Percentiles rank a stretch among this genome's conserved stretches.
These are phyloP conservation scores for Scedosporium minutisporum DNA, from an alignment of 2,329 filamentous ascomycete genomes.

Conservation along the genomic window DNA sequence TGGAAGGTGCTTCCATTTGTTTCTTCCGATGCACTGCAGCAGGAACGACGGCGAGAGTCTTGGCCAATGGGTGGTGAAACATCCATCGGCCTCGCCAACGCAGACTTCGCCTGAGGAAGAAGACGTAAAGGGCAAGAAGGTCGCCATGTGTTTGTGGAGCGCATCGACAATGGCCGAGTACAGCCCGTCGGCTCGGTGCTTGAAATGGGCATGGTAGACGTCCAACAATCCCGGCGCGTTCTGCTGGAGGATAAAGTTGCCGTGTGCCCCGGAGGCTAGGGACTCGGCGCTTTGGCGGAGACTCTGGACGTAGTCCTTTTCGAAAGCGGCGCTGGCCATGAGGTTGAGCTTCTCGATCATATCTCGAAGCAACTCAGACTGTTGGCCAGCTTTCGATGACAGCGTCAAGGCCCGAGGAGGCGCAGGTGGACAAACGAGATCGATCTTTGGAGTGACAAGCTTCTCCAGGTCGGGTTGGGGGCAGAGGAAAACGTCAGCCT, in stretches of 20 bases:
- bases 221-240: background rate
- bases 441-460: background rate
- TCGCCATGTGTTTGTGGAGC: background rate
- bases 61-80: conserved; percentile 11
- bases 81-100: background rate
- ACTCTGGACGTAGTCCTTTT: conserved; percentile 2
- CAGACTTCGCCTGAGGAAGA: background rate
- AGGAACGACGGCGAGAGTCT: conserved; percentile 24
- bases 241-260: background rate
- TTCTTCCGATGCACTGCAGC: conserved; percentile 21
- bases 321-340: background rate
- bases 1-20: conserved; percentile 18
- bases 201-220: background rate
- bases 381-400: background rate
- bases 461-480: background rate
- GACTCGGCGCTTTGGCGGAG: background rate
- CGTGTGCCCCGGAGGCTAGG: background rate
- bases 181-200: background rate
- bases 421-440: background rate
- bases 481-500: background rate
- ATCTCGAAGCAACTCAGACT: background rate
- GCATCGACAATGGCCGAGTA: background rate
- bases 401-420: background rate
- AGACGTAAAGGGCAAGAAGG: background rate
- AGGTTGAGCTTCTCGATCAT: background rate